Evolutionary conservation across 2,329 filamentous ascomycete species (phyloP).

Genomic region (Nemania abortiva): DNA sequence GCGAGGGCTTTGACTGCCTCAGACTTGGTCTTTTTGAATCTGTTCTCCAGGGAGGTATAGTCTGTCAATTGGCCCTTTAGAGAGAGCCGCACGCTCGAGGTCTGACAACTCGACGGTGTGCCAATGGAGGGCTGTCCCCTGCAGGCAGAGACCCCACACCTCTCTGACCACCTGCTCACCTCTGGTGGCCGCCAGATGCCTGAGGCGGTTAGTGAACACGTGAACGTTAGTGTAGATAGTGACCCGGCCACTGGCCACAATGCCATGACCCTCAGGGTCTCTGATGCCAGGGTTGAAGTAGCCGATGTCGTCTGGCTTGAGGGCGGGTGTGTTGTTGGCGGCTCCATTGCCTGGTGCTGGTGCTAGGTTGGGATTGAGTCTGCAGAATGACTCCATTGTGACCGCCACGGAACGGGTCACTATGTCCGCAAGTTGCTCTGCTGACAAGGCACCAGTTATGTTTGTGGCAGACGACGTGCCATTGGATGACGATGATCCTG

Average conservation of each 20-base stretch:
- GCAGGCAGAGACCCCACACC: neutral
- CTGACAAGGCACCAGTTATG: no score
- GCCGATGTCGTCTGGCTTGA: constrained; percentile 3
- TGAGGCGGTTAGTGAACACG: constrained; percentile 6
- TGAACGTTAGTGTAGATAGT: constrained; percentile 6
- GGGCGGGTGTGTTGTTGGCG: neutral
- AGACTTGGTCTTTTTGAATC: no score
- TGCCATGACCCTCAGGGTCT: neutral
- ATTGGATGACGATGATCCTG: no score
- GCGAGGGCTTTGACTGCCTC: neutral
- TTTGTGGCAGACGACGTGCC: no score
- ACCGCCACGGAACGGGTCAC: no score
- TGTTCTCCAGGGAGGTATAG: no score
- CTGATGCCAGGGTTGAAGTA: constrained; percentile 5
- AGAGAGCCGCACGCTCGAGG: no score
- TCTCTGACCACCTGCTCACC: neutral
- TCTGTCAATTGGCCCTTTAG: no score
- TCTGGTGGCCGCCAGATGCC: neutral
- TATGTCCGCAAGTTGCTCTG: no score
- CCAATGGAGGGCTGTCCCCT: neutral
- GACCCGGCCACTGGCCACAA: neutral
- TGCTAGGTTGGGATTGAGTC: no score
- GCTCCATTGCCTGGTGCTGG: neutral
- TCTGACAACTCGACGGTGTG: neutral
- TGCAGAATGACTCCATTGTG: no score